Evolutionary conservation across 495 filamentous ascomycete genomes (phyloP).

Genomic region (Penicillium subrubescens): DNA sequence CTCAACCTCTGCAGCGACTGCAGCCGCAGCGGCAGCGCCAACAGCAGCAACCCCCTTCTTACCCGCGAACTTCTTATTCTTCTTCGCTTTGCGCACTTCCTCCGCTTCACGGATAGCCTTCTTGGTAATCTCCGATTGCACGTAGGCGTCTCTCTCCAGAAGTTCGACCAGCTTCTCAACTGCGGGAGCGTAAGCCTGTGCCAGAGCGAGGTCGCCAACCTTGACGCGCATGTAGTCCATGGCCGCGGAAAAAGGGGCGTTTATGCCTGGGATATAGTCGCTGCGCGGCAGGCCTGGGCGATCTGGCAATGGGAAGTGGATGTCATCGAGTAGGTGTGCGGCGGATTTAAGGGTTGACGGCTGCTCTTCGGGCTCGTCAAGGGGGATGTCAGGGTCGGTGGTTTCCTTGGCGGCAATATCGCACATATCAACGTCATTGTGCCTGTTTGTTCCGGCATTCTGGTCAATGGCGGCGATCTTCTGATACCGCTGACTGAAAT

Average conservation of each 20-base stretch:
- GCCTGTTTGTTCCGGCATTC: conserved; percentile 12
- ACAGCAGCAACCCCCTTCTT: conserved; percentile 11
- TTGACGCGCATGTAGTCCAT: conserved; percentile 89
- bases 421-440: conserved; percentile 7
- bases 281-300: conserved; percentile 11
- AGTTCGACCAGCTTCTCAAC: conserved; percentile 66
- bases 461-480: conserved; percentile 56
- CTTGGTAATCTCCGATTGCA: conserved; percentile 22
- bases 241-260: conserved; percentile 66
- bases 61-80: conserved; percentile 28
- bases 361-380: conserved; percentile 32
- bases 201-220: conserved; percentile 74
- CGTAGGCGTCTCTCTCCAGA: conserved; percentile 30
- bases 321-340: conserved; percentile 24
- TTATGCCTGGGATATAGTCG: conserved; percentile 7
- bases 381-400: conserved; percentile 32
- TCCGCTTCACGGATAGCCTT: conserved; percentile 26
- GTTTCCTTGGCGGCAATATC: conserved; percentile 9
- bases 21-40: conserved; percentile 8
- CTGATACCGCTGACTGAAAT: conserved; percentile 95
- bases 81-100: conserved; percentile 27
- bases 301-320: conserved; percentile 13
- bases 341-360: conserved; percentile 6
- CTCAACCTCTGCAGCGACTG: conserved; percentile 13
- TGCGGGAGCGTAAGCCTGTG: conserved; percentile 74